Evolutionary conservation across 2,329 filamentous ascomycete species (phyloP).

Genomic region (Rutstroemia sp.): DNA sequence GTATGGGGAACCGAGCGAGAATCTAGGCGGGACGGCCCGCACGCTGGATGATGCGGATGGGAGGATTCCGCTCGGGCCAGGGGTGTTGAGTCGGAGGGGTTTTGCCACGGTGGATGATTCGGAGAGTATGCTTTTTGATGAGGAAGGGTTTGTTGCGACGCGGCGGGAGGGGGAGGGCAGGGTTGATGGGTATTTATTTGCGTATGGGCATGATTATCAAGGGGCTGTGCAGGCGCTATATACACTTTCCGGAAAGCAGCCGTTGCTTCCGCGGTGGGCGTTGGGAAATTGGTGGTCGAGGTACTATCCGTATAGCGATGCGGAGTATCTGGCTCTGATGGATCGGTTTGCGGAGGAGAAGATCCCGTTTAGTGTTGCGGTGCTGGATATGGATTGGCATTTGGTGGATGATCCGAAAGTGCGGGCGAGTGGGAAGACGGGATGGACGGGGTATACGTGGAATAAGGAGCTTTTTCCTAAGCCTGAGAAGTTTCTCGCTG

Average conservation of each 20-base stretch:
- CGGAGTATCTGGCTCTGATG: conserved; percentile 51
- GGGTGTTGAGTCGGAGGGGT: conserved; percentile 19
- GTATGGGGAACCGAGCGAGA: background rate
- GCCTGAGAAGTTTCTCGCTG: background rate
- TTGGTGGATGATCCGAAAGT: conserved; percentile 40
- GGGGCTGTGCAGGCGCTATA: conserved; percentile 48
- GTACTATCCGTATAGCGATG: conserved; percentile 49
- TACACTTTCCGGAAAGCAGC: conserved; percentile 47
- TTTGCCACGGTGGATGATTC: conserved; percentile 48
- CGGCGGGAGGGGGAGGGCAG: conserved; percentile 37
- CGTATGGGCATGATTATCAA: conserved; percentile 49
- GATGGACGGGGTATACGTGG: background rate
- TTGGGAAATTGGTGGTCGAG: conserved; percentile 61
- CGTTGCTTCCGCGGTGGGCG: conserved; percentile 47
- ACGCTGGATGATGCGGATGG: background rate
- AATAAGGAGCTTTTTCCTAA: background rate
- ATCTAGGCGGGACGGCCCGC: background rate
- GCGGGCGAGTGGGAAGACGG: conserved; percentile 27
- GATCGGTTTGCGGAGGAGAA: conserved; percentile 43
- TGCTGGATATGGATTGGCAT: conserved; percentile 64
- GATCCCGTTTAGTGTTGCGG: conserved; percentile 51
- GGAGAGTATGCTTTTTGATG: conserved; percentile 48
- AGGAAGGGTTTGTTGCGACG: conserved; percentile 43
- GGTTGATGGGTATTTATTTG: conserved; percentile 52
- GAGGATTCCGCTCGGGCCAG: background rate